phyloP scores from a whole-genome alignment of 495 filamentous ascomycete species.

The Lichenothelia convexa region DNA sequence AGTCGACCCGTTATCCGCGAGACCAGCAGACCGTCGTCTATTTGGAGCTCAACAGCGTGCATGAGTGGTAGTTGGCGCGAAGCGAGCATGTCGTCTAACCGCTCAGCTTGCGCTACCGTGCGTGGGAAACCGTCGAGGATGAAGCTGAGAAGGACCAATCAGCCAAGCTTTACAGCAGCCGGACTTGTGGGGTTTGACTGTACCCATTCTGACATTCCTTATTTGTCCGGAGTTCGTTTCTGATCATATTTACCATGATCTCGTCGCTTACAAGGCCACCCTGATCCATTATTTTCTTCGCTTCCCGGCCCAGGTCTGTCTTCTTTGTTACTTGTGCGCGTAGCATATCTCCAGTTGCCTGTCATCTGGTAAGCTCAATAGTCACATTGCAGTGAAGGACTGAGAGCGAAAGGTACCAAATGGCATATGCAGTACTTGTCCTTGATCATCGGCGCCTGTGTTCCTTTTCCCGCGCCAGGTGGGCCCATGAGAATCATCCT shows the following conservation, averaged over 20 bases:
- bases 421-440: slow-evolving; percentile 95
- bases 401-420: slow-evolving; percentile 45
- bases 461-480: slow-evolving; percentile 97
- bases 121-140: slow-evolving; percentile 98
- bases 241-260: slow-evolving; percentile 99
- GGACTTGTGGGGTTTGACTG: slow-evolving; percentile 7
- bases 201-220: slow-evolving; percentile 92
- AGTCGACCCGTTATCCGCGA: slow-evolving; percentile 92
- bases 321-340: slow-evolving; percentile 97
- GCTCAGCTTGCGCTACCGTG: slow-evolving; percentile 85
- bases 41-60: slow-evolving; percentile 90
- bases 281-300: slow-evolving; percentile 99
- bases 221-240: slow-evolving; percentile 86
- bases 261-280: slow-evolving; percentile 96
- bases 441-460: slow-evolving; percentile 92
- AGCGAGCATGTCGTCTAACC: slow-evolving; percentile 78
- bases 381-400: background rate
- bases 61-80: slow-evolving; percentile 59
- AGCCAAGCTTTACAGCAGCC: background rate
- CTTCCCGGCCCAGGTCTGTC: slow-evolving; percentile 82
- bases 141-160: slow-evolving; percentile 42
- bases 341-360: slow-evolving; percentile 99
- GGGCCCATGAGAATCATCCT: slow-evolving; percentile 97
- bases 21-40: slow-evolving; percentile 84
- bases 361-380: slow-evolving; percentile 6